Evolutionary conservation across 2,329 filamentous ascomycete genomes (phyloP), one percentile per base, ranked within the genome.

Genomic region (Hypomyces perniciosus): DNA sequence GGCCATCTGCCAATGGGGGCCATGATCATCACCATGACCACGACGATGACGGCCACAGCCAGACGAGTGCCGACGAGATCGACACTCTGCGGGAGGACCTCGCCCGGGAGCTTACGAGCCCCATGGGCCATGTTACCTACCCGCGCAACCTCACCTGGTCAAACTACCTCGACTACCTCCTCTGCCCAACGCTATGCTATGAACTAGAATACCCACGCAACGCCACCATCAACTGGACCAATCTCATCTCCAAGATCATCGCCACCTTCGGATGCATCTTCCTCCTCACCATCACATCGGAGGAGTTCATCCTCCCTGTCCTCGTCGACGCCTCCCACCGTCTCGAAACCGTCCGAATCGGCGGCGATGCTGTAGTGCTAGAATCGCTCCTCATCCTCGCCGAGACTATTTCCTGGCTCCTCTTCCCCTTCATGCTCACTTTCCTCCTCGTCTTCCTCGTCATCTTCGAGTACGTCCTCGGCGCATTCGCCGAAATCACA

Each of bases 201-300:
- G 93, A 99, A 70, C 78, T 97, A 45, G 92, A 97, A 67, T 99
- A 97, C 67, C 93, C 93, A 2, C 85, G 93, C 44, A 90, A 81
- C 8, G 66, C 78, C 9, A 72, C 75, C n/a, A 83, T 90, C 52
- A 82, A 88, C 59, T 96, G 88, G 84, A 78, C 82, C 20, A 85
- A 90, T 56, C 80, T 97, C 41, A 81, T 88, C 52, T 88, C 85
- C 68, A 97, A 97, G 70, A 83, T 89, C 26, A 70, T 91, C 12
- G 93, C 93, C 43, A 87, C 93, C 1, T 97, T 97, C 65, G 93
- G 93, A 44, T 96, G 92, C 69, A 95, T 99, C 64, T 97, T 96
- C 69, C 80, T 99, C 26, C 78, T 99, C 57, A 96, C 90, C 9
- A 79, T 96, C 53, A 89, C 86, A 4, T 92, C 87, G 1, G 93